These are phyloP conservation scores for Cyclostephanos tholiformis DNA, from an alignment of 108 stramenopile genomes.

Conservation along the genomic window DNA sequence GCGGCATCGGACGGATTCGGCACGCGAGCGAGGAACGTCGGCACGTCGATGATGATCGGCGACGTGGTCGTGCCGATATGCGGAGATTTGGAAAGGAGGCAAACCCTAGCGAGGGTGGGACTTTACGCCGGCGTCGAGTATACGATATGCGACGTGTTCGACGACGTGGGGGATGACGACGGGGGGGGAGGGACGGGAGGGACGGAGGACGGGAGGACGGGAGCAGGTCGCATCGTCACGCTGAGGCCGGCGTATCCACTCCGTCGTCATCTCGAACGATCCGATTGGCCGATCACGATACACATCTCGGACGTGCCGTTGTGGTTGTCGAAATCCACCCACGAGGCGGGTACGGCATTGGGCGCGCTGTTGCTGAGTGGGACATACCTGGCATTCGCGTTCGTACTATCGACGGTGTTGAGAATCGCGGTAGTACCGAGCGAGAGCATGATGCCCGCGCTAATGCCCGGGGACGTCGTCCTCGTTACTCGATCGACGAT, in stretches of 20 bases:
- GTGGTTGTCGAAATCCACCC: constrained; percentile 59
- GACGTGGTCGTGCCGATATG: constrained; percentile 64
- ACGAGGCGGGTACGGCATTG: constrained; percentile 60
- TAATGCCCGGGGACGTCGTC: constrained; percentile 62
- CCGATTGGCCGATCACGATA: constrained; percentile 65
- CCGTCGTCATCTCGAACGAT: constrained; percentile 54
- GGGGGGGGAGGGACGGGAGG: constrained; percentile 12
- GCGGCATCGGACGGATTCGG: constrained; percentile 60
- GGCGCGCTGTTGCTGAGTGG: constrained; percentile 49
- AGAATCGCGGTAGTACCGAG: constrained; percentile 52
- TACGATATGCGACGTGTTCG: constrained; percentile 33
- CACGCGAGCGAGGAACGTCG: constrained; percentile 57
- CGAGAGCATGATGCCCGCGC: constrained; percentile 59
- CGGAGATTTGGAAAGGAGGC: constrained; percentile 51
- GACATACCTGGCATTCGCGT: constrained; percentile 47
- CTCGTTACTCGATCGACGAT: constrained; percentile 53
- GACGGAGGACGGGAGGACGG: not conserved
- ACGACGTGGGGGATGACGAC: constrained; percentile 6
- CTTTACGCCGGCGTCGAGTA: constrained; percentile 70
- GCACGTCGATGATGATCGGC: constrained; percentile 38
- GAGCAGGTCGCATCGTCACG: constrained; percentile 36
- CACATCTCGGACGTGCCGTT: constrained; percentile 53
- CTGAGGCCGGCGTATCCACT: constrained; percentile 61
- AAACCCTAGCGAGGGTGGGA: constrained; percentile 50
- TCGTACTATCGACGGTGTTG: constrained; percentile 45